Evolutionary conservation across 2,329 filamentous ascomycete genomes (phyloP), one percentile per base, ranked within the genome.

Genomic region (Alternaria dauci): DNA sequence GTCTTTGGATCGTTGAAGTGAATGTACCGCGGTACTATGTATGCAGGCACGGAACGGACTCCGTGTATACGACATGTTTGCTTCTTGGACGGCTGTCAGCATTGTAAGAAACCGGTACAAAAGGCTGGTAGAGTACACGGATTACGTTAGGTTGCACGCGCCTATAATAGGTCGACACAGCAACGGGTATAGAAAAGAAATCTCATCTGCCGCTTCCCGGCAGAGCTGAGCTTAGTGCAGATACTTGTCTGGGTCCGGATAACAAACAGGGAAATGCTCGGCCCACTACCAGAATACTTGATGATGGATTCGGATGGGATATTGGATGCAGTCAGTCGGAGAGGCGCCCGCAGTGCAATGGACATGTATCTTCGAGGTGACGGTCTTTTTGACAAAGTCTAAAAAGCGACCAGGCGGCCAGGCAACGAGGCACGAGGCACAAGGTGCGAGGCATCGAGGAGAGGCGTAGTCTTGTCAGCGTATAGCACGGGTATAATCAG

Each of bases 151-250:
- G 51, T 41, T 25, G 44, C 55, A 47, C 55, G 42, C 20, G 39
- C 41, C 20, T 36, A 50, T 32, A 42, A 36, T 28, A 39, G 42
- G 58, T 60, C 58, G 58, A 47, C 53, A 38, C 47, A 60, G 58
- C 58, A 60, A 60, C 58, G 53, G 32, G 39, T 34, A 57, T 57
- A 8, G 46, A 50, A 36, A 36, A 38, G 46, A 36, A 50, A 38
- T 38, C 46, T 50, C 46, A 50, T 6, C 46, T 50, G 46, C 46
- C 46, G 46, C 14, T 16, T n/a, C 14, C 14, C 46, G 46, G 46
- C 30, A 50, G 20, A n/a, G 46, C 32, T 50, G 46, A 26, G 14
- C 20, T 18, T 8, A 20, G 23, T 38, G 46, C 46, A n/a, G 20
- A 26, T n/a, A 3, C 8, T 36, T 50, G 25, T 50, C 32, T 50